Percentiles rank a stretch among this genome's conserved stretches.
These are phyloP conservation scores for Lipomyces yamadae DNA, from an alignment of 805 yeast species.

Conservation along the genomic window DNA sequence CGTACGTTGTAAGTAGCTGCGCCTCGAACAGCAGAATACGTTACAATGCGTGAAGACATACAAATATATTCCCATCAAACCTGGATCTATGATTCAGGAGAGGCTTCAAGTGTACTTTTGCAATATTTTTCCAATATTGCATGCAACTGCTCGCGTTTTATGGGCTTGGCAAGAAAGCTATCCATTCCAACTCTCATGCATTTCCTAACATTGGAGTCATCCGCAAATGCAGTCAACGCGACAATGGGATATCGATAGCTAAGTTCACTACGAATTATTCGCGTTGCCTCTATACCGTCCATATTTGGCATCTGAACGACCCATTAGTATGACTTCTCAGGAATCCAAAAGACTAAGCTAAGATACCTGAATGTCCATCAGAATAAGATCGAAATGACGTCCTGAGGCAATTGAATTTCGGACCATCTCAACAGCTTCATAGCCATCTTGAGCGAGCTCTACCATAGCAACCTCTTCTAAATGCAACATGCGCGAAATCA, in stretches of 20 bases:
- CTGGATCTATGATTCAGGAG: neutral
- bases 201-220: conserved; percentile 81
- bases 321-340: neutral
- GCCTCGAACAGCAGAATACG: no score
- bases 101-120: conserved; percentile 55
- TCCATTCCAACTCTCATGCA: conserved; percentile 87
- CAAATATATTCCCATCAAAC: no score
- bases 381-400: conserved; percentile 64
- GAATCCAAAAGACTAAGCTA: neutral
- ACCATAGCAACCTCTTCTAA: conserved; percentile 76
- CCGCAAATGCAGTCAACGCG: conserved; percentile 94
- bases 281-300: conserved; percentile 86
- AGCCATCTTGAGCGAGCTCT: conserved; percentile 84
- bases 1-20: no score
- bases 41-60: no score
- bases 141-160: conserved; percentile 61
- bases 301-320: conserved; percentile 71
- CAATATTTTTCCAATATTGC: conserved; percentile 52
- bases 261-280: conserved; percentile 65
- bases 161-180: conserved; percentile 86
- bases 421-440: conserved; percentile 76
- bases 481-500: conserved; percentile 82
- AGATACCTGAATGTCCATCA: conserved; percentile 82
- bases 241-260: conserved; percentile 74
- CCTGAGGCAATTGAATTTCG: conserved; percentile 49